Evolutionary conservation across 352 stramenopile species (phyloP), one percentile per base, ranked within the genome.

Genomic region (Phytophthora agathidicida): DNA sequence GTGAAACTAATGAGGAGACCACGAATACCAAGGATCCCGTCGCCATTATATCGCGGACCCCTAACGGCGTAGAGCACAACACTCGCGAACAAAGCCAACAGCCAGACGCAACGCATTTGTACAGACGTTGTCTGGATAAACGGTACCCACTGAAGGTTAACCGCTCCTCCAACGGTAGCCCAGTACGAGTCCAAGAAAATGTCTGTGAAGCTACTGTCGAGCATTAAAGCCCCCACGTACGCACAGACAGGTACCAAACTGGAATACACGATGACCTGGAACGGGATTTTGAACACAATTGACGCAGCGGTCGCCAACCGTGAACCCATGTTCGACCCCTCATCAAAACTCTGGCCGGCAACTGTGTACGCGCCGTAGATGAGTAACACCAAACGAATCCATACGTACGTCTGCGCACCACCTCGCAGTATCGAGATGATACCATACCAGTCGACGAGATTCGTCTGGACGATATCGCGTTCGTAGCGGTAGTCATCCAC

Each of bases 401-500:
- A 89, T 7, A 89, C 65, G 32, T 83, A 89, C 0, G 31, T 0
- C 24, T 89, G 79, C 0, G 65, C 65, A 0, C 42, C 8, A 1
- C 60, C 69, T 19, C 76, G 76, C n/a, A 88, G 46, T 3, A 53
- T n/a, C 10, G 44, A 58, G 11, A 68, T 58, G 19, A 73, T 35
- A 0, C 7, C 17, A n/a, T 56, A 68, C 75, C 71, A 83, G 28
- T 78, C 43, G 11, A 65, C 27, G 3, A 70, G 50, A 30, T 83
- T 70, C 26, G 60, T 82, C 27, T 63, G 48, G 3, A 85, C 36
- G 6, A 63, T 60, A 5, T 64, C 57, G 1, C 76, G 68, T 28
- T 87, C 75, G 23, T 88, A 91, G 28, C 81, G 69, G 13, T 80
- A 86, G 45, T 86, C 75, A 35, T 86, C 75, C 9, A 83, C 39